These are phyloP conservation scores for Sanchytrium tribonematis DNA, from an alignment of 371 early-diverging fungal genomes.

Conservation along the genomic window DNA sequence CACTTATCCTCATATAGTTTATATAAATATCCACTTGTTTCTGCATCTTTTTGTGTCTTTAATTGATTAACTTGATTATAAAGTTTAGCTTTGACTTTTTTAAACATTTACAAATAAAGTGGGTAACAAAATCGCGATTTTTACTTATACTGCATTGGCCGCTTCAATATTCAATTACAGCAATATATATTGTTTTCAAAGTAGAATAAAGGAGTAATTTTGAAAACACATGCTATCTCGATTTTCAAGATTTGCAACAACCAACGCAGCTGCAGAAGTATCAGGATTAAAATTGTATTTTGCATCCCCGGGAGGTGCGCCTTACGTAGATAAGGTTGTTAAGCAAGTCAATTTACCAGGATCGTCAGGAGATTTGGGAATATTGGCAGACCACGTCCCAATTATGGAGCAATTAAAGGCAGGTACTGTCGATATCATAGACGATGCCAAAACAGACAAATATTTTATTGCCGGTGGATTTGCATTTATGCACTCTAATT, in stretches of 20 bases:
- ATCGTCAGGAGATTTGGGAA: slow-evolving; percentile 75
- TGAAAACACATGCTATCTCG: not conserved
- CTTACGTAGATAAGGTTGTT: slow-evolving; percentile 26
- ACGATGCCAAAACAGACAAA: slow-evolving; percentile 39
- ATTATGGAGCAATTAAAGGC: slow-evolving; percentile 82
- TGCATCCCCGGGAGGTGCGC: not conserved
- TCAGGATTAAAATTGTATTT: not conserved
- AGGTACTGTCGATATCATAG: slow-evolving; percentile 33
- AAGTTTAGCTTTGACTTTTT: too few species aligned
- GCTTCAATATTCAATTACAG: too few species aligned
- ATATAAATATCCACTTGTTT: too few species aligned
- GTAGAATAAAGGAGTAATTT: too few species aligned
- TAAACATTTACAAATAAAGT: too few species aligned
- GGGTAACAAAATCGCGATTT: too few species aligned
- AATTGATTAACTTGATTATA: too few species aligned
- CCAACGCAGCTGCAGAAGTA: too few species aligned
- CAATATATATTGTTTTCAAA: too few species aligned
- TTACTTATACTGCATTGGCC: too few species aligned
- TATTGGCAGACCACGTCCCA: slow-evolving; percentile 88
- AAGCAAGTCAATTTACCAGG: slow-evolving; percentile 79
- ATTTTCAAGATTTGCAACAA: not conserved
- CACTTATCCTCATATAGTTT: too few species aligned
- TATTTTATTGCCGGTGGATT: slow-evolving; percentile 72
- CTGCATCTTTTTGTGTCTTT: too few species aligned
- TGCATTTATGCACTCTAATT: slow-evolving; percentile 83